Evolutionary conservation across 2,329 filamentous ascomycete genomes (phyloP).

Genomic region (Colletotrichum cereale): DNA sequence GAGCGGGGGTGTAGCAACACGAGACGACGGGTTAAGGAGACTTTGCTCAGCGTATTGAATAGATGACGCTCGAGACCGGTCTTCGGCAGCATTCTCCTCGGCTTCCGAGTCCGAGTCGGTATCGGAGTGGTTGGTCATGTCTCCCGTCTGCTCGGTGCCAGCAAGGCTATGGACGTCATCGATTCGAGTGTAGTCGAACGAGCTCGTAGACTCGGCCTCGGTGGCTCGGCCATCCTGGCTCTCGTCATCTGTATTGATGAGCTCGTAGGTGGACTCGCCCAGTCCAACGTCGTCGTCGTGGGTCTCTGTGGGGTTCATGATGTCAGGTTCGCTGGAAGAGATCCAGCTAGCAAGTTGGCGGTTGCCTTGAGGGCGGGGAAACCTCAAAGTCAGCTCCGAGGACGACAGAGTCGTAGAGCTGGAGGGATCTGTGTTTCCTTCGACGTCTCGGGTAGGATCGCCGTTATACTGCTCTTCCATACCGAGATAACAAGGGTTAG

Average conservation of each 20-base stretch:
- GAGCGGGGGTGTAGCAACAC: constrained; percentile 30
- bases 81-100: constrained; percentile 41
- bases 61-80: constrained; percentile 51
- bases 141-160: constrained; percentile 62
- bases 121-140: constrained; percentile 42
- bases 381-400: constrained; percentile 66
- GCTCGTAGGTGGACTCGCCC: constrained; percentile 68
- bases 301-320: constrained; percentile 61
- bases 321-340: constrained; percentile 68
- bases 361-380: constrained; percentile 68
- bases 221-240: constrained; percentile 63
- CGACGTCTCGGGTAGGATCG: constrained; percentile 34
- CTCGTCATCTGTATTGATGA: constrained; percentile 67
- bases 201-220: constrained; percentile 64
- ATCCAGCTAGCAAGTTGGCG: constrained; percentile 70
- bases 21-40: constrained; percentile 56
- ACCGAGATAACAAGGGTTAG: constrained; percentile 56
- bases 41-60: constrained; percentile 64
- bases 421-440: constrained; percentile 42
- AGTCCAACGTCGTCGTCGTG: constrained; percentile 64
- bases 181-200: constrained; percentile 61
- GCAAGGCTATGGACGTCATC: constrained; percentile 66
- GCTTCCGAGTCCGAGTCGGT: constrained; percentile 38
- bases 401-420: constrained; percentile 48
- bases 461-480: constrained; percentile 63